Conservation (phyloP, 345 rosid species). For the Arabis hirsuta region DNA sequence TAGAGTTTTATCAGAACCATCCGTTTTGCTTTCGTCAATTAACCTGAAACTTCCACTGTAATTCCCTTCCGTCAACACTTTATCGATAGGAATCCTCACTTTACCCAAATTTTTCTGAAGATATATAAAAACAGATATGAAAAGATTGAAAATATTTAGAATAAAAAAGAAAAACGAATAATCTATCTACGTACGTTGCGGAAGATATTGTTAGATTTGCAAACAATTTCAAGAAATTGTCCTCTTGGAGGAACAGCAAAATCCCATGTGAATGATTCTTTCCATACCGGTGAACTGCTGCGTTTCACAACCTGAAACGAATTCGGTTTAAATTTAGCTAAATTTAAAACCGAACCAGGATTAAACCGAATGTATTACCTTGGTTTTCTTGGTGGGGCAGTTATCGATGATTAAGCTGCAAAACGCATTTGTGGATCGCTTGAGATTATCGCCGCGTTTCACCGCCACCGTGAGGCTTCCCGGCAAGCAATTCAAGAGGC, state of each 20-base stretch:
- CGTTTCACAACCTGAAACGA: constrained; percentile 70
- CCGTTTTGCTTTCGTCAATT: constrained; percentile 57
- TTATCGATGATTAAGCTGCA: constrained; percentile 76
- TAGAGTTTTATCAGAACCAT: constrained; percentile 58
- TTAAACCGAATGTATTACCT: constrained; percentile 50
- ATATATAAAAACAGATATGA: not conserved
- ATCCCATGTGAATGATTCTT: constrained; percentile 88
- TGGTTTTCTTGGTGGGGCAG: constrained; percentile 77
- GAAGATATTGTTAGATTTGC: constrained; percentile 82
- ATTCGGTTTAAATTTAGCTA: constrained; percentile 1
- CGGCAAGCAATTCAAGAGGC: constrained; percentile 80
- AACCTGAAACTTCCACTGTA: constrained; percentile 67
- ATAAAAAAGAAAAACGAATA: not conserved
- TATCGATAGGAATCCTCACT: constrained; percentile 77
- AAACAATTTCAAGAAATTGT: constrained; percentile 79
- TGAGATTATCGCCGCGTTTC: constrained; percentile 78
- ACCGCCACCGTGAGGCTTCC: constrained; percentile 82
- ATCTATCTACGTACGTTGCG: constrained; percentile 56
- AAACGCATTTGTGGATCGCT: constrained; percentile 86
- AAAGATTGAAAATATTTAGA: not conserved
- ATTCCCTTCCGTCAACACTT: constrained; percentile 73
- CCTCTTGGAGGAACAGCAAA: constrained; percentile 87
- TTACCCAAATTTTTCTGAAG: constrained; percentile 70
- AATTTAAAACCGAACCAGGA: not conserved
- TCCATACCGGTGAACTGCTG: constrained; percentile 80